Base-by-base conservation (phyloP, 2,329 filamentous ascomycete species). In the Botrytis deweyae region DNA sequence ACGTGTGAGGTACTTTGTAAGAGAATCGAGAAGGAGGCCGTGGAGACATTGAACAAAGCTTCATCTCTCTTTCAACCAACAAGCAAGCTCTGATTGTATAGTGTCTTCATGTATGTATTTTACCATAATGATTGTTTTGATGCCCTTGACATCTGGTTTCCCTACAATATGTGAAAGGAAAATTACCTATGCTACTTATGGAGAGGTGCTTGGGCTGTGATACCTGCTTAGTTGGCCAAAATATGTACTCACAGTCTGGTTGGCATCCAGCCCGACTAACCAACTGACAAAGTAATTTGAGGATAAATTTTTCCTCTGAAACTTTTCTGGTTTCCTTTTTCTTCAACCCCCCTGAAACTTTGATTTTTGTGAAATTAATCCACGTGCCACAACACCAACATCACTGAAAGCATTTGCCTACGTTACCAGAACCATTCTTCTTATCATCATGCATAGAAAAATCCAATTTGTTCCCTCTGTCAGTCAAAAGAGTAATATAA, bases 21-120 rank as follows among this genome's bases (percentile, higher is more conserved):
- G 78, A 88, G 93, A 73, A 95, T 96, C 78, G 92, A 95, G 85
- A 90, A 86, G 81, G 93, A 95, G 82, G 93, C 93, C 0, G 87
- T 92, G 81, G 86, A 88, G 73, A 86, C 91, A 6, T 84, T 95
- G 76, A 87, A 84, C 79, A 88, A 89, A 79, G 88, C 88, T 75
- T 84, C 87, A 70, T 81, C 85, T 40, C 83, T 93, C 68, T 84
- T 90, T 75, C 84, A 84, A 70, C 84, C 87, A 8, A 82, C 86
- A 74, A 86, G 89, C 77, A 93, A 92, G 84, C 77, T 81, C 63
- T 81, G 69, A 78, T 74, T 76, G 5, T 44, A 58, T 44, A 69
- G 49, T 29, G 6, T 22, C 29, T 58, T 14, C 49, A 25, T 25
- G 18, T 69, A 58, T 58, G 59, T 76, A 76, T 65, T 49, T 44